Base-by-base conservation (phyloP, 176 grass and related monocot species). In the Avena eriantha region DNA sequence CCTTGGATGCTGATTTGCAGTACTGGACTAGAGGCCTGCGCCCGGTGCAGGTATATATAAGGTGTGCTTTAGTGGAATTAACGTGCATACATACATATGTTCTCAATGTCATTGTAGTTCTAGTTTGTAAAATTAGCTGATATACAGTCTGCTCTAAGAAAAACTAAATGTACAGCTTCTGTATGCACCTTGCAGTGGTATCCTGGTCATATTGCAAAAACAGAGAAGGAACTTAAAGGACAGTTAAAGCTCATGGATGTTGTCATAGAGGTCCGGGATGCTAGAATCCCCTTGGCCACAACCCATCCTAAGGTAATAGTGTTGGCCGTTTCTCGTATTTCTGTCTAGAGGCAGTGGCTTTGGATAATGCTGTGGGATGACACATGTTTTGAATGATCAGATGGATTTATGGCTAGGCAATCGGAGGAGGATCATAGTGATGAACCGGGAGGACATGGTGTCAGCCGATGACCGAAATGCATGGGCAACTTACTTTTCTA, bases 141-240 rank as follows among this genome's bases (percentile, higher is more conserved):
- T 41, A 5, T 1, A 41, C 39, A 41, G 39, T 41, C 39, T 41
- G 7, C 7, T 41, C 39, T 41, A 41, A 41, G 7, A 41, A 41
- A 41, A 41, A 41, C 39, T 41, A 41, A 41, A 9, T 68, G 13
- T 6, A 23, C n/a, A 59, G 13, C 69, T 63, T 78, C n/a, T 29
- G 19, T 87, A 73, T 53, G 70, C 10, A 78, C 50, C 53, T 92
- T 82, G 76, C 76, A 98, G 97, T 98, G 97, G 97, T 98, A 98
- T 75, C 97, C 97, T 85, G 97, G 97, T 83, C 97, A 98, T 80
- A 98, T 98, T 89, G 97, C 90, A 63, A 98, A 98, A 98, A 94
- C 97, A 29, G 97, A 98, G 77, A 98, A 90, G 89, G 94, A 96
- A 74, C 65, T 98, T n/a, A 96, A 94, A 85, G 89, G 94, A 29